A percentile compares a stretch with the other conserved stretches of the same genome.
Conservation (phyloP, 768 basidiomycete species). For the Mycena floridula region DNA sequence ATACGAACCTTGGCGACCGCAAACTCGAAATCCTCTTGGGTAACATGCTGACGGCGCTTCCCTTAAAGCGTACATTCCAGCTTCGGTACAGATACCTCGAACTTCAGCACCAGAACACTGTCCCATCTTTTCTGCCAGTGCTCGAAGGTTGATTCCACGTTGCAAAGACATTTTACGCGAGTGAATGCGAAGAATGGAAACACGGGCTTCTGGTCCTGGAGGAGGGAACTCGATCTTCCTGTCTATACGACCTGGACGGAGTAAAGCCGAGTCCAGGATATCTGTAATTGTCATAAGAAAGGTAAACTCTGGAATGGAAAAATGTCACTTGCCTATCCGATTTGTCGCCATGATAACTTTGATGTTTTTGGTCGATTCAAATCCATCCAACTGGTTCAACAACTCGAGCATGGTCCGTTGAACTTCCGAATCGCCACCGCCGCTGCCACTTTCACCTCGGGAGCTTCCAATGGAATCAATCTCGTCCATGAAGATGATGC, state of each 20-base stretch:
- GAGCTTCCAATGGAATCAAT: conserved; percentile 76
- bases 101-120: conserved; percentile 79
- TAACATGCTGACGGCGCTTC: conserved; percentile 94
- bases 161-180: conserved; percentile 92
- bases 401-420: conserved; percentile 64
- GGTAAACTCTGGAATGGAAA: background rate
- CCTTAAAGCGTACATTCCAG: conserved; percentile 54
- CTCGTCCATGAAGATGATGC: conserved; percentile 85
- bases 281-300: conserved; percentile 28
- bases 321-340: conserved; percentile 47
- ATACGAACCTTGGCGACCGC: conserved; percentile 83
- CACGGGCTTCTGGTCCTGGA: conserved; percentile 38
- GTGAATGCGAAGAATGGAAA: conserved; percentile 72
- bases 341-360: conserved; percentile 77
- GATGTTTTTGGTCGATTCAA: conserved; percentile 72
- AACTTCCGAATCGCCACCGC: conserved; percentile 59
- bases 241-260: conserved; percentile 76
- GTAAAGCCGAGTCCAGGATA: conserved; percentile 69
- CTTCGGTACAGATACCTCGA: conserved; percentile 94
- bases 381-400: conserved; percentile 60
- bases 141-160: conserved; percentile 94
- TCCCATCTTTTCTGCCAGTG: conserved; percentile 98
- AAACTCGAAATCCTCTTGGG: conserved; percentile 98
- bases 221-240: conserved; percentile 98
- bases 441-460: conserved; percentile 44